A percentile compares a stretch with the other conserved stretches of the same genome.
Evolutionary conservation across 2,329 filamentous ascomycete genomes (phyloP).

Genomic region (Aspergillus sp.): DNA sequence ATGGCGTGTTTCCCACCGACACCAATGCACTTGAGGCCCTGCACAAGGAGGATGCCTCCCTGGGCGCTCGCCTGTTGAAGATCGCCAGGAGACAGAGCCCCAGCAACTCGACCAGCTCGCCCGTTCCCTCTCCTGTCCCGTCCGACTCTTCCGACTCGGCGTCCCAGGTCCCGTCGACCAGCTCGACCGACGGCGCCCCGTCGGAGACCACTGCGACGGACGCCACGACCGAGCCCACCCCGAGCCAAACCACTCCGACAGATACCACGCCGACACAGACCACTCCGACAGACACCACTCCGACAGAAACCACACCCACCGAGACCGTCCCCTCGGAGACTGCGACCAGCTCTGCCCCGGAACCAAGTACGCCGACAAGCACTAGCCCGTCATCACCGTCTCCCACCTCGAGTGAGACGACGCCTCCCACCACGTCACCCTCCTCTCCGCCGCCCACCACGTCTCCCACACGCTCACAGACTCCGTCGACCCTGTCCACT

Average conservation of each 20-base stretch:
- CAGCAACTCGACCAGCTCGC: conserved; percentile 11
- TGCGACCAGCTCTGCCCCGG: conserved; percentile 8
- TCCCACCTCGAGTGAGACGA: conserved; percentile 5
- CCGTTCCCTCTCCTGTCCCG: conserved; percentile 5
- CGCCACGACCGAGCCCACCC: conserved; percentile 3
- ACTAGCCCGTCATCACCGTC: conserved; percentile 14
- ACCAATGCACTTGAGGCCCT: conserved; percentile 54
- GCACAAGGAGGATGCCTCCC: conserved; percentile 50
- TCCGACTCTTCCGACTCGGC: conserved; percentile 5
- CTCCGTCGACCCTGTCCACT: conserved; percentile 11
- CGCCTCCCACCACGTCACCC: conserved; percentile 6
- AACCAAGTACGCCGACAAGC: conserved; percentile 1
- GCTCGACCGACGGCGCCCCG: conserved; percentile 9
- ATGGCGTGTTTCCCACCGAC: conserved; percentile 60
- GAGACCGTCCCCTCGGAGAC: conserved; percentile 4
- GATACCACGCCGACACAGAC: conserved; percentile 11
- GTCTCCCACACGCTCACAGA: conserved; percentile 7
- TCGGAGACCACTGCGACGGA: conserved; percentile 7
- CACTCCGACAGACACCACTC: conserved; percentile 5
- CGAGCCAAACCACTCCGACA: conserved; percentile 7
- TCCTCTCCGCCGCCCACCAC: conserved; percentile 12
- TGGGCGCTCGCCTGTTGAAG: conserved; percentile 54
- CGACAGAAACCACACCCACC: no score
- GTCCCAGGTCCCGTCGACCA: conserved; percentile 6
- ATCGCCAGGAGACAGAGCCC: conserved; percentile 52